A percentile compares a stretch with the other conserved stretches of the same genome.
Conservation (phyloP, 2,329 filamentous ascomycete species). For the Conoideocrella luteorostrata region DNA sequence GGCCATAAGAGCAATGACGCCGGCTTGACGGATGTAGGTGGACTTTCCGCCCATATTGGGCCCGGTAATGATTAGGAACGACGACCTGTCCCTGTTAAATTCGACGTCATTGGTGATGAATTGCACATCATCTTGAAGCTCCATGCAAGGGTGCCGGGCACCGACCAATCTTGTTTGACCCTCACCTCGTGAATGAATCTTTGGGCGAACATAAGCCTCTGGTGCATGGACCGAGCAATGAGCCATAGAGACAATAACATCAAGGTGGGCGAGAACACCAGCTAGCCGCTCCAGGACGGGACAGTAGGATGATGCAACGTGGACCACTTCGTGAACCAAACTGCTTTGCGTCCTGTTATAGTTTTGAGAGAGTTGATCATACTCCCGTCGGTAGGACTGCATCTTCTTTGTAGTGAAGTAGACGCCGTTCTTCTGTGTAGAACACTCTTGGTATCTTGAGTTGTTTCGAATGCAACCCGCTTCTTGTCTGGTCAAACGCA, state of each 20-base stretch:
- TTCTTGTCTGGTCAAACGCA: constrained; percentile 86
- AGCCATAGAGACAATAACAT: constrained; percentile 90
- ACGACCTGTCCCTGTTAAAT: constrained; percentile 69
- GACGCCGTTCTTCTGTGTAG: constrained; percentile 97
- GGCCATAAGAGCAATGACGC: constrained; percentile 94
- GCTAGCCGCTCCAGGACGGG: constrained; percentile 87
- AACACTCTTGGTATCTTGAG: constrained; percentile 84
- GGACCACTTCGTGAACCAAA: constrained; percentile 85
- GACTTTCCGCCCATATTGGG: constrained; percentile 99
- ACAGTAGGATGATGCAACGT: constrained; percentile 88
- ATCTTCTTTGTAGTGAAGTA: constrained; percentile 90
- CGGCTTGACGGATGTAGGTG: constrained; percentile 95
- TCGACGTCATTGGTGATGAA: constrained; percentile 98
- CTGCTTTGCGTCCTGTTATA: constrained; percentile 93
- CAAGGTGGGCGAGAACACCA: constrained; percentile 77
- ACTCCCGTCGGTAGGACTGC: constrained; percentile 75
- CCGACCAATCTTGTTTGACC: constrained; percentile 88
- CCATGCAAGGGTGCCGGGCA: constrained; percentile 93
- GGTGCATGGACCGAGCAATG: constrained; percentile 92
- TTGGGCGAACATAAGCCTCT: constrained; percentile 83
- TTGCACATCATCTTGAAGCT: constrained; percentile 96
- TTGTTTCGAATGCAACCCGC: constrained; percentile 91
- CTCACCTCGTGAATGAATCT: constrained; percentile 79
- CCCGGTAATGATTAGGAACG: constrained; percentile 93
- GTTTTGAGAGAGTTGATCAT: constrained; percentile 87